Conservation (phyloP, 2,329 filamentous ascomycete species). For the Xylaria digitata region DNA sequence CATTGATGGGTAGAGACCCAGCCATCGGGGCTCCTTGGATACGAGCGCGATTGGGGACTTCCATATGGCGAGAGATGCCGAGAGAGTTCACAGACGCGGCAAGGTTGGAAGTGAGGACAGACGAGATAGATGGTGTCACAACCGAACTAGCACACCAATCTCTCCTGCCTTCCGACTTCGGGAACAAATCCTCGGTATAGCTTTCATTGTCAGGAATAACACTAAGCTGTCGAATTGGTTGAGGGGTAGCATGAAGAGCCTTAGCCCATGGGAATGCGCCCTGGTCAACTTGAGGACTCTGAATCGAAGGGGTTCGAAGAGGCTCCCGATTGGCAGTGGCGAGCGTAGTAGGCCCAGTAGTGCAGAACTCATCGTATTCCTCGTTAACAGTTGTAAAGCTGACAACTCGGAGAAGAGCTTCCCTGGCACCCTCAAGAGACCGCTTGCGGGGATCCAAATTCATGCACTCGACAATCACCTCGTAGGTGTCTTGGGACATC, state of each 20-base stretch:
- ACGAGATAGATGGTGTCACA: constrained; percentile 84
- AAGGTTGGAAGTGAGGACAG: constrained; percentile 84
- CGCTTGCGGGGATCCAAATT: constrained; percentile 91
- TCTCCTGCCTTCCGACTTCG: constrained; percentile 75
- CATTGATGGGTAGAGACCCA: constrained; percentile 80
- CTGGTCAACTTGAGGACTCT: constrained; percentile 82
- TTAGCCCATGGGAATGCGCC: constrained; percentile 96
- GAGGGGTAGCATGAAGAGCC: constrained; percentile 81
- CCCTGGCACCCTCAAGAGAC: constrained; percentile 80
- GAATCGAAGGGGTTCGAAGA: constrained; percentile 92
- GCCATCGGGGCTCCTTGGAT: constrained; percentile 69
- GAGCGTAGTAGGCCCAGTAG: constrained; percentile 78
- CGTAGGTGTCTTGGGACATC: constrained; percentile 98
- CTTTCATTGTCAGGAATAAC: constrained; percentile 83
- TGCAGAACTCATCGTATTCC: constrained; percentile 91
- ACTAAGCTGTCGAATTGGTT: constrained; percentile 83
- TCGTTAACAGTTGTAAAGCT: constrained; percentile 97
- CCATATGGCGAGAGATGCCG: constrained; percentile 62
- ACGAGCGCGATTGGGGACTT: constrained; percentile 57
- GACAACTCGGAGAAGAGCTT: constrained; percentile 81
- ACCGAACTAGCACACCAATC: constrained; percentile 84
- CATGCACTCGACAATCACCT: constrained; percentile 91
- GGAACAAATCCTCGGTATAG: constrained; percentile 87
- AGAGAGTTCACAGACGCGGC: constrained; percentile 84
- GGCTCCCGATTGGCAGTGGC: constrained; percentile 93